These are phyloP conservation scores for Phytophthora foliorum DNA, from an alignment of 352 stramenopile species.

Conservation along the genomic window DNA sequence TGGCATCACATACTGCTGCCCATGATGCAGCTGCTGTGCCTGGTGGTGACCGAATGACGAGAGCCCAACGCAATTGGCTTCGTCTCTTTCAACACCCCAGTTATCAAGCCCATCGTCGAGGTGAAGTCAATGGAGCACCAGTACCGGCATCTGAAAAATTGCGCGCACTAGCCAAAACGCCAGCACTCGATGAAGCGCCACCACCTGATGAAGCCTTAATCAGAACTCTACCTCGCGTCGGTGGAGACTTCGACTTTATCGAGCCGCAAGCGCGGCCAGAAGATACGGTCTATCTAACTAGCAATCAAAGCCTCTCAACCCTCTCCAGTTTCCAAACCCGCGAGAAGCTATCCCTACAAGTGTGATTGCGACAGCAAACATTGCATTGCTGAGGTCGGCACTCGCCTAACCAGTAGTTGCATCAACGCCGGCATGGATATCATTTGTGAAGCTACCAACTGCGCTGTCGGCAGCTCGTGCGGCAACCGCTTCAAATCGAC, in stretches of 20 bases:
- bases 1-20: too few species aligned
- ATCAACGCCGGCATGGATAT: conserved; percentile 8
- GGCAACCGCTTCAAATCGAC: neutral
- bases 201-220: too few species aligned
- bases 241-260: conserved; percentile 8
- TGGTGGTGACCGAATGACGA: neutral
- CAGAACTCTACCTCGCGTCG: neutral
- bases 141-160: too few species aligned
- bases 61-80: neutral
- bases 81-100: neutral
- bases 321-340: neutral
- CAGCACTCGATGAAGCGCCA: neutral
- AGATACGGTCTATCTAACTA: neutral
- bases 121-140: too few species aligned
- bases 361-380: neutral
- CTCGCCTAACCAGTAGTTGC: conserved; percentile 1
- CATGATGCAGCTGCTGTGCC: neutral
- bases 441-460: neutral
- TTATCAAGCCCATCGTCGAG: neutral
- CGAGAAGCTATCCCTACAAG: neutral
- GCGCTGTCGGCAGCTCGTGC: neutral
- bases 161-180: neutral
- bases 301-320: neutral
- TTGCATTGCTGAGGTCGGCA: conserved; percentile 1
- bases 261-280: neutral